Evolutionary conservation across 495 filamentous ascomycete genomes (phyloP).

Genomic region (Aspergillus ellipticus): DNA sequence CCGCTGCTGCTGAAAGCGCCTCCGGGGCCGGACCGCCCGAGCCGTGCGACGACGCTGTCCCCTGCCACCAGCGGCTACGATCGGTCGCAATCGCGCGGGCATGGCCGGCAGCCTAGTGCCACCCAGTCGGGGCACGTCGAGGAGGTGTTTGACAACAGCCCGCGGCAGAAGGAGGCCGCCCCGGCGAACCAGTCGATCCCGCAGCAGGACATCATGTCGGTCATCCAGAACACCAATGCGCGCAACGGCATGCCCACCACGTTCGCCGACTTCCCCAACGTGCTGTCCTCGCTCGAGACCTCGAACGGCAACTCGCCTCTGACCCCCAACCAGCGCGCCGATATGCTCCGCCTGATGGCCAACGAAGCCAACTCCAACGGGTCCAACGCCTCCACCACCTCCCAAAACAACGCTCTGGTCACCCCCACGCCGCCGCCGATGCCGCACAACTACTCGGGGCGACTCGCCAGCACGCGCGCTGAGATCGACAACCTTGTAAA

Average conservation of each 20-base stretch:
- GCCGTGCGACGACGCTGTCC: slow-evolving; percentile 39
- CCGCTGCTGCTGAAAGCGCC: slow-evolving; percentile 51
- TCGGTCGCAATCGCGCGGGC: slow-evolving; percentile 28
- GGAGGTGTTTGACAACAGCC: slow-evolving; percentile 42
- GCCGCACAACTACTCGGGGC: slow-evolving; percentile 48
- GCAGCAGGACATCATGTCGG: slow-evolving; percentile 78
- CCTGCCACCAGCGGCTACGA: slow-evolving; percentile 32
- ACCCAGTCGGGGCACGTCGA: slow-evolving; percentile 39
- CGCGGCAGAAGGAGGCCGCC: slow-evolving; percentile 25
- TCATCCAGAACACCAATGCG: slow-evolving; percentile 78
- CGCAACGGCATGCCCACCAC: slow-evolving; percentile 46
- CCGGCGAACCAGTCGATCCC: slow-evolving; percentile 31
- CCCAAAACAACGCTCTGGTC: slow-evolving; percentile 53
- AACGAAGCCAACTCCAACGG: slow-evolving; percentile 37
- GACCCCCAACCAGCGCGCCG: slow-evolving; percentile 70
- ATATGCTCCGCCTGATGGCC: slow-evolving; percentile 78
- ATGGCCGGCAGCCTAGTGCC: slow-evolving; percentile 34
- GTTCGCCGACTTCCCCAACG: slow-evolving; percentile 66
- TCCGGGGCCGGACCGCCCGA: slow-evolving; percentile 29
- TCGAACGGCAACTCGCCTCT: slow-evolving; percentile 61
- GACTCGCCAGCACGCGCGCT: slow-evolving; percentile 59
- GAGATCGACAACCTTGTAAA: slow-evolving; percentile 72
- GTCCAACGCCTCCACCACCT: slow-evolving; percentile 18
- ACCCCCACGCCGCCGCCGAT: slow-evolving; percentile 58
- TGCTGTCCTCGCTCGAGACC: slow-evolving; percentile 68